Base-by-base conservation (phyloP, 2,329 filamentous ascomycete species). In the Sarocladiaceae sp. region DNA sequence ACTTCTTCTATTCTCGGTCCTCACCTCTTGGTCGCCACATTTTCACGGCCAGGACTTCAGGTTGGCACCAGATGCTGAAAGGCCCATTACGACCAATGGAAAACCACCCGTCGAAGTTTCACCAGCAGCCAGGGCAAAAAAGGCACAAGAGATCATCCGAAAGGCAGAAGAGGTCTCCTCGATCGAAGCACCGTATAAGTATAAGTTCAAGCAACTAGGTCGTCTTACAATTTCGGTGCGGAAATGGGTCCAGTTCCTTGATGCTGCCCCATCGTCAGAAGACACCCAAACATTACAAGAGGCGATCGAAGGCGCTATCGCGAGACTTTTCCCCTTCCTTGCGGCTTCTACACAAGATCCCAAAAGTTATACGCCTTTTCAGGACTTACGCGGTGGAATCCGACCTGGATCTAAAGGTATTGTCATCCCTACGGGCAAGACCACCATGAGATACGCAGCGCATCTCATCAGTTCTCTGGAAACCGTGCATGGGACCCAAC, bases 381-480 rank as follows among this genome's bases (percentile, higher is more conserved):
- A 6, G 3, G 37, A 41, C 23, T n/a, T 41, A 9, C 21, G 37
- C 3, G 24, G 12, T 19, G 10, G 13, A 18, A n/a, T 51, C 34
- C 19, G 24, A 21, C 45, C 48, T 5, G 54, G 52, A 12, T 54
- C 56, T 2, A 49, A 45, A 3, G 64, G 64, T 1, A 61, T 67
- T 24, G 61, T 67, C 19, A 63, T 67, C n/a, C 58, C 64, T 12
- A 57, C 57, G 4, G 51, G 52, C 15, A 55, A 52, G 1, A 31
- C 11, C 11, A 55, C 48, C 13, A 49, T 66, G 12, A 60, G 64
- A 1, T 62, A 58, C 24, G 60, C 62, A 7, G 61, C 59, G 27
- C 64, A 67, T 43, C 49, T 64, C 6, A 53, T 67, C 11, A 52
- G 53, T 15, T 53, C 59, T 2, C 41, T 67, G 3, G 57, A 58